Percentiles rank a stretch among this genome's conserved stretches.
These are phyloP conservation scores for Lanmaoa pseudosensibilis DNA, from an alignment of 768 basidiomycete species.

Conservation along the genomic window DNA sequence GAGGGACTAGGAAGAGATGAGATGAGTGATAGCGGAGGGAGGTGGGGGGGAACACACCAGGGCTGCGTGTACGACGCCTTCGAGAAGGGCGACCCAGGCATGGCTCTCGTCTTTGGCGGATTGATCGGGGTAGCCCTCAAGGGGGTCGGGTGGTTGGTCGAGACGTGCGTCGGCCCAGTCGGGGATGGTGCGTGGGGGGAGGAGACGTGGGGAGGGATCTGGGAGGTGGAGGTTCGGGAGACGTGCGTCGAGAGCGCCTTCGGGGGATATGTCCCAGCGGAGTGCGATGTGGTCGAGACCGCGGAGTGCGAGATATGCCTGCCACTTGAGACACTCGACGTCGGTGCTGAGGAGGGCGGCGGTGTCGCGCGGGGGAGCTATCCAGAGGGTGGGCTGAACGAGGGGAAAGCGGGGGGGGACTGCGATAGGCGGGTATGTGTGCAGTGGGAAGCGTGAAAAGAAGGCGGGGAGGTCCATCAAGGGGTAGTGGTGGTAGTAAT, in stretches of 20 bases:
- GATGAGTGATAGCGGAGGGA: conserved; percentile 7
- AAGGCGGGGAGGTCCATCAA: conserved; percentile 42
- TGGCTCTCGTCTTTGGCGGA: conserved; percentile 68
- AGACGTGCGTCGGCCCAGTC: conserved; percentile 67
- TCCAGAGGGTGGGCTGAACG: conserved; percentile 60
- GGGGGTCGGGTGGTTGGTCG: conserved; percentile 38
- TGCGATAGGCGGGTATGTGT: conserved; percentile 46
- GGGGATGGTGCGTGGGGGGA: conserved; percentile 68
- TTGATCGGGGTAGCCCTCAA: conserved; percentile 70
- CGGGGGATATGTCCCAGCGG: conserved; percentile 66
- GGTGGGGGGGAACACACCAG: conserved; percentile 46
- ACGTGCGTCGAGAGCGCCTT: conserved; percentile 66
- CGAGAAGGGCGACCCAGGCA: conserved; percentile 80
- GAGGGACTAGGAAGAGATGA: conserved; percentile 40
- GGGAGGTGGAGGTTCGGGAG: conserved; percentile 74
- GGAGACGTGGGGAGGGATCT: conserved; percentile 45
- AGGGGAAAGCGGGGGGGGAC: conserved; percentile 27
- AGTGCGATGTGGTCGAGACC: conserved; percentile 51
- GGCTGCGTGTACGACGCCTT: conserved; percentile 74
- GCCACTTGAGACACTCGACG: conserved; percentile 89
- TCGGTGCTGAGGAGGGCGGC: conserved; percentile 58
- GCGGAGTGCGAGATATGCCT: conserved; percentile 68
- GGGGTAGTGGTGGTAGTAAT: neutral
- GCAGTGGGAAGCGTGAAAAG: conserved; percentile 61
- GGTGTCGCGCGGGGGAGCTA: conserved; percentile 47